A percentile compares a stretch with the other conserved stretches of the same genome.
Conservation (phyloP, 345 rosid species). For the Hibiscus trionum region DNA sequence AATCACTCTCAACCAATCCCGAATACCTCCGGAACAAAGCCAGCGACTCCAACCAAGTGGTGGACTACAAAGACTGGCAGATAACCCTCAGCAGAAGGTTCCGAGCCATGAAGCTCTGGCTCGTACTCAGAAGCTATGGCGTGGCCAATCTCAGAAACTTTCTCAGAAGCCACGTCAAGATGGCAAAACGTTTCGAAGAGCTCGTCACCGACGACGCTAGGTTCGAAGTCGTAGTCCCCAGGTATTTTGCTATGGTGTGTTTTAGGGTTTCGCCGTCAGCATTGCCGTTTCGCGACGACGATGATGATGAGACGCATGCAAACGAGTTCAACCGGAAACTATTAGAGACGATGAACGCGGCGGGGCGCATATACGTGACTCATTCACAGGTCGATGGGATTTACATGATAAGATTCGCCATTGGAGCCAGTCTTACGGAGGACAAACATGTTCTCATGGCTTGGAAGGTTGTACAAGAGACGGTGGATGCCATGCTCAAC, state of each 20-base stretch:
- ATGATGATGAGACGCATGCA: background rate
- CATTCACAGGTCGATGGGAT: background rate
- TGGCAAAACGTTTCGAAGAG: constrained; percentile 33
- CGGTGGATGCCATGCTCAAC: background rate
- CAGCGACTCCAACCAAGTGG: background rate
- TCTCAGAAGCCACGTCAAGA: constrained; percentile 27
- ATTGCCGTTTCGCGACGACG: background rate
- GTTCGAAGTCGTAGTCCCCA: constrained; percentile 12
- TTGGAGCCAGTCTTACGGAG: background rate
- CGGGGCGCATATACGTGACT: background rate
- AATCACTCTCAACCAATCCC: constrained; percentile 29
- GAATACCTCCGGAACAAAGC: constrained; percentile 28
- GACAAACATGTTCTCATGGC: background rate
- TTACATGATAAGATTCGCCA: background rate
- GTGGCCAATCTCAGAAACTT: background rate
- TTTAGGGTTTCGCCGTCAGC: constrained; percentile 15
- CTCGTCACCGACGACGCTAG: constrained; percentile 28
- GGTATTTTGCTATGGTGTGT: constrained; percentile 28
- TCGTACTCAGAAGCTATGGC: constrained; percentile 22
- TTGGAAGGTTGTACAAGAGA: background rate
- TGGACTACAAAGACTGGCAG: constrained; percentile 42
- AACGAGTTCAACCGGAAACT: background rate
- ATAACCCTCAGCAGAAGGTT: constrained; percentile 37
- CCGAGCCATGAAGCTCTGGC: constrained; percentile 21
- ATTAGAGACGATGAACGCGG: background rate